Evolutionary conservation across 768 basidiomycete species (phyloP), one percentile per base, ranked within the genome.

Genomic region (Naematelia aurantialba): DNA sequence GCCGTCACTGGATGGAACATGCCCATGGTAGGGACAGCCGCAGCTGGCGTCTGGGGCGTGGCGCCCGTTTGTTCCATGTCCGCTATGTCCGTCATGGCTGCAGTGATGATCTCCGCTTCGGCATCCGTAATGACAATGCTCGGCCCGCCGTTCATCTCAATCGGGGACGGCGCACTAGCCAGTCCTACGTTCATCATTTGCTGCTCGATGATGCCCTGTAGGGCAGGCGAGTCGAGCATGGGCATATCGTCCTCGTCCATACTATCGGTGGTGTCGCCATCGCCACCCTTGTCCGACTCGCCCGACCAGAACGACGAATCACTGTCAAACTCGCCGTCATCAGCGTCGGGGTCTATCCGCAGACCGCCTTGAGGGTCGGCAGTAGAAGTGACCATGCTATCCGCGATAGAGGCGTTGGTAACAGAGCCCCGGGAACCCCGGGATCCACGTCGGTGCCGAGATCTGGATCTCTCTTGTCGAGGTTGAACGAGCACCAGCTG

Each of bases 171-270:
- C 45, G 55, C 45, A 34, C 14, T 42, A 42, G 45, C 44, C 29
- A 60, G 31, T 12, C 11, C 24, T 10, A 27, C 50, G 10, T 22
- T 22, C 10, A 12, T 59, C 54, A 66, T 59, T 29, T 60, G 61
- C 21, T 53, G 53, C 21, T 66, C 67, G 52, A 73, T 70, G 26
- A 74, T 45, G 25, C 66, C 58, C 26, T 69, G 60, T 55, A 70
- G 45, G 12, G 72, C 67, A 3, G 69, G 65, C 27, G 66, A 68
- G 52, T 70, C 67, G 19, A 74, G 48, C 58, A 68, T 66, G 1
- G 72, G 72, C 72, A 74, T 74, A 59, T 74, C 72, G 39, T 74
- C 72, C 53, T 74, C 72, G 11, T 65, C 72, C 72, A 74, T 74
- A 26, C 65, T 67, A 44, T 74, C 72, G 19, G 72, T 74, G 5